Evolutionary conservation across 352 stramenopile genomes (phyloP), one percentile per base, ranked within the genome.

Genomic region (Halophytophthora batemanensis): DNA sequence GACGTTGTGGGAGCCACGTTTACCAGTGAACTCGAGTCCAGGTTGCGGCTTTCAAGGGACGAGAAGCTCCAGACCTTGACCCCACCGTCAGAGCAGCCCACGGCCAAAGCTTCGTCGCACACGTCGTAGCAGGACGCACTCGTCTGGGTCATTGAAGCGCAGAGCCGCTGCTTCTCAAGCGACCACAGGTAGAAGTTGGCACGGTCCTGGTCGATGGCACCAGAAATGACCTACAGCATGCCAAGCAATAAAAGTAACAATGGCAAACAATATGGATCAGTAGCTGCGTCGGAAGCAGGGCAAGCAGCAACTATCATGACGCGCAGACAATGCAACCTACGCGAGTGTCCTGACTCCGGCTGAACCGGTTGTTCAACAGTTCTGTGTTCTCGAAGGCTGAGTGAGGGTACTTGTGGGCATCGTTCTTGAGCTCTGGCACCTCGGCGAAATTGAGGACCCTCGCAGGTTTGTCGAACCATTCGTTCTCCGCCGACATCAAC

Each of bases 111-210:
- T 57, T 93, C 84, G 25, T 91, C 84, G 60, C 82, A 93, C 6
- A 73, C 63, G 53, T 95, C 78, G 54, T 83, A 93, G 50, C 85
- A 93, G 6, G 81, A 72, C 0, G 81, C 85, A 25, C 73, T 76
- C 2, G 64, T 42, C 49, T 93, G 85, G 6, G 64, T 71, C 57
- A 93, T 89, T 6, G 80, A 88, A 15, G 67, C 71, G 18, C 73
- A 69, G 1, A 95, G 52, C 3, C 66, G 65, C 29, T 82, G 74
- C 43, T 87, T 81, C 25, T 92, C 73, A 7, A 95, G 57, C 7
- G 75, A 88, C 85, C 85, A 95, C 59, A 93, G 71, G 65, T 91
- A 93, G 69, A 95, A 95, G 25, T 63, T 77, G 22, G 81, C 85
- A 42, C 68, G 67, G 22, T 90, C 85, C 57, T 90, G 59, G 43